These are phyloP conservation scores for Cornus controversa DNA, from an alignment of 148 eudicot genomes.

Conservation along the genomic window DNA sequence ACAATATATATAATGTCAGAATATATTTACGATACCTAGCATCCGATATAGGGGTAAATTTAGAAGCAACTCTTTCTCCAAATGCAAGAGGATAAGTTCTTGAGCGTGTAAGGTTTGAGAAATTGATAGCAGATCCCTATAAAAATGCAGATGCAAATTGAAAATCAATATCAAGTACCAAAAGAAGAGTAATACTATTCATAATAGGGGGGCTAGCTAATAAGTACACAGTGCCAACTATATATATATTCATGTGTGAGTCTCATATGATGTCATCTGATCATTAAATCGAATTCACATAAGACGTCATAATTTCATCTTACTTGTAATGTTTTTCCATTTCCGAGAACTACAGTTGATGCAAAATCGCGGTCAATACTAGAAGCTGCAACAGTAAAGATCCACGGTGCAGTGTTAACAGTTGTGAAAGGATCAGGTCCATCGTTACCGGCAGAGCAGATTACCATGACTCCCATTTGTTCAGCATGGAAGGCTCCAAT, in stretches of 20 bases:
- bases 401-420: slow-evolving; percentile 72
- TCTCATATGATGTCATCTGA: no score
- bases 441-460: slow-evolving; percentile 64
- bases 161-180: not conserved
- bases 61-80: slow-evolving; percentile 50
- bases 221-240: no score
- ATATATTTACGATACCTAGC: slow-evolving; percentile 41
- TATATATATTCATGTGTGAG: not conserved
- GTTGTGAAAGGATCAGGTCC: slow-evolving; percentile 56
- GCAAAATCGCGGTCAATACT: slow-evolving; percentile 57
- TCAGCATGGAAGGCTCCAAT: slow-evolving; percentile 71
- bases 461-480: slow-evolving; percentile 61
- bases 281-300: no score
- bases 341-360: slow-evolving; percentile 47
- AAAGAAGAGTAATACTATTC: not conserved
- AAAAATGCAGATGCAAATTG: not conserved
- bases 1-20: no score
- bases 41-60: slow-evolving; percentile 52
- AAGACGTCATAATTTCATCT: not conserved
- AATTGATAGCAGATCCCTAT: slow-evolving; percentile 59
- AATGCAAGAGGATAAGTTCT: slow-evolving; percentile 47
- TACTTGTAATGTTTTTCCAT: slow-evolving; percentile 42
- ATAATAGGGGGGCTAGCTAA: not conserved
- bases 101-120: slow-evolving; percentile 41
- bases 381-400: slow-evolving; percentile 66